phyloP scores from a whole-genome alignment of 306 rosid species.

The Astragalus membranaceus region DNA sequence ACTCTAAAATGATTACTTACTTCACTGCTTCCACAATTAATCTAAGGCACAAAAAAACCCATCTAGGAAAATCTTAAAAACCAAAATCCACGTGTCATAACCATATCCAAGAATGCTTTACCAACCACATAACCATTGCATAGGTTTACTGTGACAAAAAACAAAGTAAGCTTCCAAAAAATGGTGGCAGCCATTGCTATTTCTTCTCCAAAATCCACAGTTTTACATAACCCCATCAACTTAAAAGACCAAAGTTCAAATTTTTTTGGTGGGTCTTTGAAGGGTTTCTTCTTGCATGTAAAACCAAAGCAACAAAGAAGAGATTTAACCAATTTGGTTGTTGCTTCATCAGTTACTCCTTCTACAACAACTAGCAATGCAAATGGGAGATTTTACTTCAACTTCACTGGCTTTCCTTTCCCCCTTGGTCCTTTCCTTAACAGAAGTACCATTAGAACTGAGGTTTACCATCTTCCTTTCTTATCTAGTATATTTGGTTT shows the following conservation, averaged over 20 bases:
- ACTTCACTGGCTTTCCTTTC: constrained; percentile 92
- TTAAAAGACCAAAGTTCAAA: constrained; percentile 33
- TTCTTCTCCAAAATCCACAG: constrained; percentile 53
- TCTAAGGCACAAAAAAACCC: constrained; percentile 26
- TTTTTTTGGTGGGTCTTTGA: constrained; percentile 44
- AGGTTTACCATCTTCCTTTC: constrained; percentile 36
- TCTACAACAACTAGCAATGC: constrained; percentile 18
- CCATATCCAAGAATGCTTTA: constrained; percentile 33
- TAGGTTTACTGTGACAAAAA: not conserved
- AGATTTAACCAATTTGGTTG: constrained; percentile 38
- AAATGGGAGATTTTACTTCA: constrained; percentile 81
- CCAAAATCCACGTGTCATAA: constrained; percentile 69
- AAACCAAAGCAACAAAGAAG: constrained; percentile 43
- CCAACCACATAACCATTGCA: not conserved
- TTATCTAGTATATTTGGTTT: constrained; percentile 3
- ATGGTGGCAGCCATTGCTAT: constrained; percentile 52
- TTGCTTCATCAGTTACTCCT: constrained; percentile 38
- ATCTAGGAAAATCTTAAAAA: constrained; percentile 25
- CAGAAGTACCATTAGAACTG: constrained; percentile 73
- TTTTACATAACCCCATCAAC: constrained; percentile 42
- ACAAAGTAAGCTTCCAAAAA: constrained; percentile 9
- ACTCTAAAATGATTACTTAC: no score
- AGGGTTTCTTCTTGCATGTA: constrained; percentile 37
- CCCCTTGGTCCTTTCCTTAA: constrained; percentile 95
- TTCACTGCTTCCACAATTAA: constrained; percentile 34